phyloP scores from a whole-genome alignment of 805 yeast species.

The Candida tibetensis region DNA sequence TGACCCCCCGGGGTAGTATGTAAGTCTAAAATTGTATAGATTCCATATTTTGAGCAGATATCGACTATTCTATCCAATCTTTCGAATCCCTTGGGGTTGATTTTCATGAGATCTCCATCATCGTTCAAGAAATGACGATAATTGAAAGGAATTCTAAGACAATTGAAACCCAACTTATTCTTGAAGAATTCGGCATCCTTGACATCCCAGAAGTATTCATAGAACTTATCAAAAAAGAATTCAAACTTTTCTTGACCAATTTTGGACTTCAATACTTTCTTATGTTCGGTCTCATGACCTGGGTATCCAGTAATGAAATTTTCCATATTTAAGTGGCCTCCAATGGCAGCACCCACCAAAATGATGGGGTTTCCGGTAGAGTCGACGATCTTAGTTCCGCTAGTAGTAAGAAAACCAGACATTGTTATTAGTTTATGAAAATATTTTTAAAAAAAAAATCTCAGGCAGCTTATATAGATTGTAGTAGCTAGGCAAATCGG shows the following conservation, averaged over 20 bases:
- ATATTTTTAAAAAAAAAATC: no score
- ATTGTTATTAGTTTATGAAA: constrained; percentile 1
- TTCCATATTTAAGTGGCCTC: constrained; percentile 55
- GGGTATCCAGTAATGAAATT: constrained; percentile 56
- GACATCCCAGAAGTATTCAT: constrained; percentile 54
- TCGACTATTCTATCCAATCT: constrained; percentile 43
- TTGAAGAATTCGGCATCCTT: constrained; percentile 46
- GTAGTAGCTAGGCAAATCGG: no score
- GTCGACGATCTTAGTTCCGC: constrained; percentile 50
- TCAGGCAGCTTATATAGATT: no score
- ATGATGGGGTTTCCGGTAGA: constrained; percentile 36
- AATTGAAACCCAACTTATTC: constrained; percentile 40
- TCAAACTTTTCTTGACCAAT: constrained; percentile 49
- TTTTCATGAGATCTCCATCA: constrained; percentile 41
- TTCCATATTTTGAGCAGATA: constrained; percentile 44
- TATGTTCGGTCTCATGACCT: constrained; percentile 53
- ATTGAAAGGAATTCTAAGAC: constrained; percentile 51
- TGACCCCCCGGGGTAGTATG: constrained; percentile 55
- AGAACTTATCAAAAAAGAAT: constrained; percentile 49
- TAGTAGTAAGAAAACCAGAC: constrained; percentile 30
- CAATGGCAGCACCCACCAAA: constrained; percentile 48
- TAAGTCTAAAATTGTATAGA: constrained; percentile 48
- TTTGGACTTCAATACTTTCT: constrained; percentile 33
- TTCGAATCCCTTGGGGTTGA: constrained; percentile 46
- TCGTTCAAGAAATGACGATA: constrained; percentile 48